A percentile compares a stretch with the other conserved stretches of the same genome.
These are phyloP conservation scores for Polyporus arcularius DNA, from an alignment of 768 basidiomycete genomes.

Conservation along the genomic window DNA sequence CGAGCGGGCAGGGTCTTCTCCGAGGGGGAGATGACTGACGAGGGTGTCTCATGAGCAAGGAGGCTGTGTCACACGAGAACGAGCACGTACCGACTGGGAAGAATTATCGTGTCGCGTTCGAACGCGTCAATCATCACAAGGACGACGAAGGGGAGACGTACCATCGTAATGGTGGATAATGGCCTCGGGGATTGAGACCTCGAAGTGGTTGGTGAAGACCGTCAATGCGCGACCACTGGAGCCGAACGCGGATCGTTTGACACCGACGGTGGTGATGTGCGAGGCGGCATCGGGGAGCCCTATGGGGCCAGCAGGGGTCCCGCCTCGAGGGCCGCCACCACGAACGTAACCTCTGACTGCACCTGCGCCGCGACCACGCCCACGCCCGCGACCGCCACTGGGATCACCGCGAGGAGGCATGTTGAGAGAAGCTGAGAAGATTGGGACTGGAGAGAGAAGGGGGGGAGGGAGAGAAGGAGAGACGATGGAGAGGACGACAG, in stretches of 20 bases:
- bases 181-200: constrained; percentile 56
- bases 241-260: constrained; percentile 67
- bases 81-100: constrained; percentile 21
- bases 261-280: constrained; percentile 60
- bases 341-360: not conserved
- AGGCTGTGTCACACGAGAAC: constrained; percentile 25
- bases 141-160: constrained; percentile 34
- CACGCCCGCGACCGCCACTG: constrained; percentile 17
- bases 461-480: not conserved
- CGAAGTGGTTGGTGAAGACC: constrained; percentile 64
- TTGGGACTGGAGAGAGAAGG: not conserved
- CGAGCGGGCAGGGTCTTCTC: constrained; percentile 69
- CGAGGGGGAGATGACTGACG: constrained; percentile 60
- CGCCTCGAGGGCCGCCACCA: constrained; percentile 20
- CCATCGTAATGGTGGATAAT: constrained; percentile 82
- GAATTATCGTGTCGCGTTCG: not conserved
- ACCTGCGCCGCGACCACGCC: constrained; percentile 6
- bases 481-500: not conserved
- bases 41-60: not conserved
- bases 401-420: constrained; percentile 28
- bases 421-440: not conserved
- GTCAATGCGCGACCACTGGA: constrained; percentile 48
- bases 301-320: constrained; percentile 22
- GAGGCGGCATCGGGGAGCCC: constrained; percentile 34
- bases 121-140: not conserved